Percentiles rank a stretch among this genome's conserved stretches.
Evolutionary conservation across 73 alveolate species (phyloP).

Genomic region (Halteria grandinella): DNA sequence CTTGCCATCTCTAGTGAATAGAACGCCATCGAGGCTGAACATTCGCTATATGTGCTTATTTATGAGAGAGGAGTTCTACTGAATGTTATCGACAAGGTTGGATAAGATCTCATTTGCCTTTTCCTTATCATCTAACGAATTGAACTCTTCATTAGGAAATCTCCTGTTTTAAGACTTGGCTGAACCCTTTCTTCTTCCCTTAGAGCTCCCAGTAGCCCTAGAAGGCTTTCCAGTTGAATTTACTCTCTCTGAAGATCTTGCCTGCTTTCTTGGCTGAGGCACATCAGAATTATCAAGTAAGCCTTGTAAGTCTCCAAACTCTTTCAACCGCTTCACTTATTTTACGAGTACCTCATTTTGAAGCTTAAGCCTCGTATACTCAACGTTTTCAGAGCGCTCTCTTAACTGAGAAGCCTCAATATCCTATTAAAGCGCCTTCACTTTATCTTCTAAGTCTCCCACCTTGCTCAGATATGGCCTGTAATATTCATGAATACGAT

Average conservation of each 20-base stretch:
- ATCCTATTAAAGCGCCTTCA: background rate
- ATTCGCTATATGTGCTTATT: constrained; percentile 21
- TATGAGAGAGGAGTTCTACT: constrained; percentile 11
- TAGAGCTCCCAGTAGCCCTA: too few relatives aligned
- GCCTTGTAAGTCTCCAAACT: background rate
- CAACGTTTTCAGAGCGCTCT: constrained; percentile 15
- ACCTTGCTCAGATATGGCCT: constrained; percentile 7
- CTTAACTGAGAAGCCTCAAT: background rate
- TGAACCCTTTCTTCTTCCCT: too few relatives aligned
- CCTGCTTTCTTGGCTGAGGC: too few relatives aligned
- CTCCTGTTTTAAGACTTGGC: too few relatives aligned
- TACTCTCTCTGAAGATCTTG: too few relatives aligned
- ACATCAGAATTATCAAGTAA: too few relatives aligned
- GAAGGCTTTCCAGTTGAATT: too few relatives aligned
- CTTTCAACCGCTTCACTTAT: background rate
- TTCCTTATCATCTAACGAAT: too few relatives aligned
- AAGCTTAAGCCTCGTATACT: constrained; percentile 13
- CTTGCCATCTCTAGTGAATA: constrained; percentile 35
- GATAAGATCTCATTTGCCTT: background rate
- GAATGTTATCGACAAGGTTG: constrained; percentile 27
- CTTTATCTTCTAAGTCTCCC: constrained; percentile 23
- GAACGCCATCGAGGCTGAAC: constrained; percentile 10
- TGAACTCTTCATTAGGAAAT: too few relatives aligned
- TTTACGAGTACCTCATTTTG: constrained; percentile 9
- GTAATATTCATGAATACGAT: constrained; percentile 7